Evolutionary conservation across 2,329 filamentous ascomycete species (phyloP).

Genomic region (Claviceps purpurea): DNA sequence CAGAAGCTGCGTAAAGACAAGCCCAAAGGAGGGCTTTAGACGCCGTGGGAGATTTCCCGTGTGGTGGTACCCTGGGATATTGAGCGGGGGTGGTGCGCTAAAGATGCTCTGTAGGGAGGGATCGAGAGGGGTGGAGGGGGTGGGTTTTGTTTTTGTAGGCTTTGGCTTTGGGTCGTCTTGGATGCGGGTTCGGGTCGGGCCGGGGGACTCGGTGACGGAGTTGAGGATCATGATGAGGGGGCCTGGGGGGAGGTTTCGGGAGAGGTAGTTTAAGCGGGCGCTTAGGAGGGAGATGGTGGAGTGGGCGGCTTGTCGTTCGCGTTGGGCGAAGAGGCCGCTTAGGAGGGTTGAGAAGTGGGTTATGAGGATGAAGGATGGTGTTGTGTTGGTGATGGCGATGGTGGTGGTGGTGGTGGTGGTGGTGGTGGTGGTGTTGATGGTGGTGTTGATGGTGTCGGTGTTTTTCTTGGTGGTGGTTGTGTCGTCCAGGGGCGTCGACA

Average conservation of each 20-base stretch:
- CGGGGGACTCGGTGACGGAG: conserved; percentile 12
- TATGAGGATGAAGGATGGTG: conserved; percentile 31
- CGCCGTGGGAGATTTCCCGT: conserved; percentile 12
- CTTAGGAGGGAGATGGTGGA: conserved; percentile 33
- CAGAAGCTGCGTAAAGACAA: conserved; percentile 39
- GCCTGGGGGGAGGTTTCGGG: conserved; percentile 24
- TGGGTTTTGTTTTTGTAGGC: too few relatives aligned
- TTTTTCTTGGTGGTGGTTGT: not conserved
- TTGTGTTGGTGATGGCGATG: not conserved
- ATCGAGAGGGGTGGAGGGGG: conserved; percentile 15
- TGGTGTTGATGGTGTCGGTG: not conserved
- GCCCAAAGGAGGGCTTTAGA: conserved; percentile 37
- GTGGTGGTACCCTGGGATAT: conserved; percentile 8
- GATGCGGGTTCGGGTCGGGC: not conserved
- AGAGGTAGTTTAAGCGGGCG: conserved; percentile 30
- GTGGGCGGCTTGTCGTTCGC: conserved; percentile 34
- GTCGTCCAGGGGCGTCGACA: not conserved
- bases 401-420: not conserved
- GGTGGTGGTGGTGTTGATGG: not conserved
- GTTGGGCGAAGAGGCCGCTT: conserved; percentile 36
- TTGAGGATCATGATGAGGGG: conserved; percentile 44
- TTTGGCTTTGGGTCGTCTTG: not conserved
- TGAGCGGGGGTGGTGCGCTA: conserved; percentile 18
- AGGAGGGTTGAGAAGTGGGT: conserved; percentile 41
- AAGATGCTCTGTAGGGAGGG: conserved; percentile 38